phyloP scores from a whole-genome alignment of 495 filamentous ascomycete genomes.

The Trichodelitschia bisporula region DNA sequence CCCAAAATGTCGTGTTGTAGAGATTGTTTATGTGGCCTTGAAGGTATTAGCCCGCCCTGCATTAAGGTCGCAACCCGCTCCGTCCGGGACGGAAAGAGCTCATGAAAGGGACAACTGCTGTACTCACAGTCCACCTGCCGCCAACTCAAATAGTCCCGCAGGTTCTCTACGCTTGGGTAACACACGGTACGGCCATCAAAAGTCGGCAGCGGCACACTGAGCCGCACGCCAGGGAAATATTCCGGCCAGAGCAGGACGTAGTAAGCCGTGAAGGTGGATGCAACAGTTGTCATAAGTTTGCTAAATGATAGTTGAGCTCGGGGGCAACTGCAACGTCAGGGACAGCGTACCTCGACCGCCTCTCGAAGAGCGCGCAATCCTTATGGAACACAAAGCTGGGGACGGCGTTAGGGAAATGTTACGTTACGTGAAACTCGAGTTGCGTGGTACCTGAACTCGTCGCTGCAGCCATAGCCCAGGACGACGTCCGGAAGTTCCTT shows the following conservation, averaged over 20 bases:
- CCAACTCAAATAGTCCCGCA: slow-evolving; percentile 93
- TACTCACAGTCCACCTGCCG: slow-evolving; percentile 78
- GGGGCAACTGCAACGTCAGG: too few relatives aligned
- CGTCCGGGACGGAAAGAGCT: neutral
- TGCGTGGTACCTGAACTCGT: slow-evolving; percentile 61
- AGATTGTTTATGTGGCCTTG: slow-evolving; percentile 91
- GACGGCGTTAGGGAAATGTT: neutral
- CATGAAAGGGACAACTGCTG: slow-evolving; percentile 1
- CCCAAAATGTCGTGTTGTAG: slow-evolving; percentile 95
- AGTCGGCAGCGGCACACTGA: slow-evolving; percentile 54
- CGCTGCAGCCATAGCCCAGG: slow-evolving; percentile 77
- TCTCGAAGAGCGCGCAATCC: slow-evolving; percentile 56
- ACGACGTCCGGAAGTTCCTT: slow-evolving; percentile 62
- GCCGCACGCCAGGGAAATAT: slow-evolving; percentile 40
- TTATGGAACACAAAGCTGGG: slow-evolving; percentile 72
- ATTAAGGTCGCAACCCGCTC: neutral
- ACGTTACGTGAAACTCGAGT: neutral
- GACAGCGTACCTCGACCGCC: slow-evolving; percentile 23
- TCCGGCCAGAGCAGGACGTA: slow-evolving; percentile 62
- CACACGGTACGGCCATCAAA: slow-evolving; percentile 83
- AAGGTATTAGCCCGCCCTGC: neutral
- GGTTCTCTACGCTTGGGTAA: slow-evolving; percentile 53
- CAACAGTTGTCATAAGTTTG: slow-evolving; percentile 74
- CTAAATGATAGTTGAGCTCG: slow-evolving; percentile 16
- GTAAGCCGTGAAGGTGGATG: slow-evolving; percentile 80